Evolutionary conservation across 208 protist species (phyloP).

Genomic region (Acanthamoeba castellanii): DNA sequence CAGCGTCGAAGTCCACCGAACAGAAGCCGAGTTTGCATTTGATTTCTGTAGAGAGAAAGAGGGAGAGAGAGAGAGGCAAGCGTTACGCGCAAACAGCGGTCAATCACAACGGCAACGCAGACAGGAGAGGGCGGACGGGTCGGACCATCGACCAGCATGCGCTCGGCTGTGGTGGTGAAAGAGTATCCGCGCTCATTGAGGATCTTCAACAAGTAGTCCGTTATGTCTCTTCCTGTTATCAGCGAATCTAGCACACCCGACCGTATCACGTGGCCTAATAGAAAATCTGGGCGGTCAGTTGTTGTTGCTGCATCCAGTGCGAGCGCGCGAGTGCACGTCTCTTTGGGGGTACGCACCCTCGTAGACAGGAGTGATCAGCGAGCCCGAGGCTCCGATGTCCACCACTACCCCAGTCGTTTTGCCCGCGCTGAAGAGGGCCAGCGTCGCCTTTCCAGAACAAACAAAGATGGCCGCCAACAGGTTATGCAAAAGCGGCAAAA

Average conservation of each 20-base stretch:
- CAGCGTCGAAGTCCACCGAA: slow-evolving; percentile 92
- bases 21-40: slow-evolving; percentile 95
- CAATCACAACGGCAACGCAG: too few relatives aligned
- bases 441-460: background rate
- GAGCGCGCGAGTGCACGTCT: background rate
- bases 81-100: too few relatives aligned
- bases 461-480: background rate
- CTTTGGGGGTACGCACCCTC: background rate
- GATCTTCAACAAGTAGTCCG: slow-evolving; percentile 82
- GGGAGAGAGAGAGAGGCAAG: too few relatives aligned
- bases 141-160: slow-evolving; percentile 94
- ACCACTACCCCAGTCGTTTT: background rate
- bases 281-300: background rate
- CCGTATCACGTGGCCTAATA: background rate
- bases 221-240: slow-evolving; percentile 86
- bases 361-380: background rate
- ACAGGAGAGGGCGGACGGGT: background rate
- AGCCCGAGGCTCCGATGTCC: background rate
- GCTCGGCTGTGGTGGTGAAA: slow-evolving; percentile 97
- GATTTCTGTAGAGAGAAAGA: slow-evolving; percentile 79
- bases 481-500: background rate
- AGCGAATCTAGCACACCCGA: background rate
- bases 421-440: background rate
- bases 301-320: too few relatives aligned
- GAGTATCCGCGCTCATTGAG: slow-evolving; percentile 87